Evolutionary conservation across 208 protist species (phyloP).

Genomic region (Leishmania tarentolae): DNA sequence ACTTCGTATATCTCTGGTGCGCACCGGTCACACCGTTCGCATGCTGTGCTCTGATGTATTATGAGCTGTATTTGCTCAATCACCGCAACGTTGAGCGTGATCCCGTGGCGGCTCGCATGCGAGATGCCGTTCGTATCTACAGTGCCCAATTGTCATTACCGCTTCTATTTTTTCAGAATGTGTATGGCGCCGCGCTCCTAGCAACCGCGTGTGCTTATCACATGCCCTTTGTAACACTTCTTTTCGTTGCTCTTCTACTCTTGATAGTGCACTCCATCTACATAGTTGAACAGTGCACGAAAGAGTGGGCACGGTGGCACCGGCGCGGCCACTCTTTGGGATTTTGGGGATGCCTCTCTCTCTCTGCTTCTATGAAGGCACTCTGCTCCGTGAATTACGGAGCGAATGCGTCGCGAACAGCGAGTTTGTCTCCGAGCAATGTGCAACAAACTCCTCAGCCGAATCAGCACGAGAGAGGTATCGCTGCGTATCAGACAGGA

Average conservation of each 20-base stretch:
- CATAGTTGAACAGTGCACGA: constrained; percentile 41
- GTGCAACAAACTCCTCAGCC: neutral
- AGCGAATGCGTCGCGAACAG: neutral
- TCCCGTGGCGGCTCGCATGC: constrained; percentile 8
- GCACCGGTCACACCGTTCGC: constrained; percentile 62
- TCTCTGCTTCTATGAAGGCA: constrained; percentile 30
- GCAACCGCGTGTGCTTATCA: constrained; percentile 57
- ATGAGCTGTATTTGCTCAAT: constrained; percentile 44
- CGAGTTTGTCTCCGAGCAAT: neutral
- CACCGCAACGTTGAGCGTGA: constrained; percentile 4
- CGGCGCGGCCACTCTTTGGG: constrained; percentile 13
- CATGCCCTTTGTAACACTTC: constrained; percentile 56
- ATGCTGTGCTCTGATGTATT: constrained; percentile 57
- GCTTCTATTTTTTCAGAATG: constrained; percentile 59
- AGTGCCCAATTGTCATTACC: constrained; percentile 53
- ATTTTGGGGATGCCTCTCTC: constrained; percentile 14
- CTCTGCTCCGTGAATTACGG: constrained; percentile 12
- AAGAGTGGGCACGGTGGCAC: constrained; percentile 42
- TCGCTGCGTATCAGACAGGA: constrained; percentile 12
- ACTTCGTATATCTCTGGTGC: constrained; percentile 58
- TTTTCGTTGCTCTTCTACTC: constrained; percentile 49
- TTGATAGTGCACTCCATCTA: constrained; percentile 42
- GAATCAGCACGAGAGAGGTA: constrained; percentile 17
- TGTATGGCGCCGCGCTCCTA: constrained; percentile 53
- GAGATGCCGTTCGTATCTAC: constrained; percentile 52